Conservation (phyloP, 345 rosid genomes). For the Cardiospermum halicacabum region DNA sequence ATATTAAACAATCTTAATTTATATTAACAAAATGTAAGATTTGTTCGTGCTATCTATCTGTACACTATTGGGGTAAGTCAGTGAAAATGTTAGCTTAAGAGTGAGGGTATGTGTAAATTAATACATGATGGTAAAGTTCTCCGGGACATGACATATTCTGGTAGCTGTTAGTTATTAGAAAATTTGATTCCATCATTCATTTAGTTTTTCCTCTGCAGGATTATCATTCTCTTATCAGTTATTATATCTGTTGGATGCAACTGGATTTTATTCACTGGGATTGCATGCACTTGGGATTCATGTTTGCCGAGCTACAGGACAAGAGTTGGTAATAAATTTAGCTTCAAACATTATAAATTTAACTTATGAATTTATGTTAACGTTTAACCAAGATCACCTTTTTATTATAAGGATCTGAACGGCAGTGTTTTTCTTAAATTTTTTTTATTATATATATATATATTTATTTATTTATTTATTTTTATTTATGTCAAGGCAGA, state of each 20-base stretch:
- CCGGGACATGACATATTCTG: slow-evolving; percentile 11
- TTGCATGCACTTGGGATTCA: slow-evolving; percentile 90
- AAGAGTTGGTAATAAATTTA: slow-evolving; percentile 70
- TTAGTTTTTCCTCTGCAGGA: slow-evolving; percentile 48
- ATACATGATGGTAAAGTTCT: neutral
- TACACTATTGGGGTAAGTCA: slow-evolving; percentile 4
- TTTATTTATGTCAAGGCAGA: slow-evolving; percentile 64
- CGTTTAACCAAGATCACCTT: neutral
- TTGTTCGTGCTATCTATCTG: neutral
- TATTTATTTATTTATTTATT: slow-evolving; percentile 13
- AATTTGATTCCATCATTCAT: slow-evolving; percentile 24
- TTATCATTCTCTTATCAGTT: slow-evolving; percentile 86
- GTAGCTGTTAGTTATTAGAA: neutral
- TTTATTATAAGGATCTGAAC: neutral
- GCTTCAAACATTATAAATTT: slow-evolving; percentile 6
- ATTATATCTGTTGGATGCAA: slow-evolving; percentile 90
- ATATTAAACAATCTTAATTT: neutral
- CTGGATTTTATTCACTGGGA: slow-evolving; percentile 88
- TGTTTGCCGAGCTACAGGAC: slow-evolving; percentile 99
- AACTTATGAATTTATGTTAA: neutral
- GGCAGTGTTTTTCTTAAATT: too few species aligned
- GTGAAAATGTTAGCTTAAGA: neutral
- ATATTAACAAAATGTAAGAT: too few species aligned
- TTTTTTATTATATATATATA: neutral
- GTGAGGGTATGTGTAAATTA: neutral